These are phyloP conservation scores for Cenococcum geophilum DNA, from an alignment of 495 filamentous ascomycete genomes.

Conservation along the genomic window DNA sequence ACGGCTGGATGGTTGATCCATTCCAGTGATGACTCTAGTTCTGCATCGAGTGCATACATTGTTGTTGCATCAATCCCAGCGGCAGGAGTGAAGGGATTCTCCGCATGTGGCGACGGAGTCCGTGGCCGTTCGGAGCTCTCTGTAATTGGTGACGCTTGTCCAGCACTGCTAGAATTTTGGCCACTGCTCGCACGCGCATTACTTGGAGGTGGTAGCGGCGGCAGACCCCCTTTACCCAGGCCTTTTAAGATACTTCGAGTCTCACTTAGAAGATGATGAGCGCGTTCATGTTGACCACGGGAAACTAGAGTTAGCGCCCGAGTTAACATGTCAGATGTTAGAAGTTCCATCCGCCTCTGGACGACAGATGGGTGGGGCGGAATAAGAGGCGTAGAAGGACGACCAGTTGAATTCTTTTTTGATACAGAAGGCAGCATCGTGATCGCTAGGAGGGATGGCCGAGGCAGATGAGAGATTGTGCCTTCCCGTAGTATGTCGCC, in stretches of 20 bases:
- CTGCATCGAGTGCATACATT: slow-evolving; percentile 80
- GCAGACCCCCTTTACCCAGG: slow-evolving; percentile 88
- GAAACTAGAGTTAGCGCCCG: slow-evolving; percentile 86
- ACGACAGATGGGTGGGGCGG: slow-evolving; percentile 94
- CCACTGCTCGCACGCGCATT: slow-evolving; percentile 34
- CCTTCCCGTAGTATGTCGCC: slow-evolving; percentile 93
- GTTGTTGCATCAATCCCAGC: slow-evolving; percentile 70
- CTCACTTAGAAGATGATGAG: slow-evolving; percentile 83
- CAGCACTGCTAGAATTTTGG: slow-evolving; percentile 21
- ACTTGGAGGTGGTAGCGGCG: slow-evolving; percentile 67
- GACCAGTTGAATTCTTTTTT: slow-evolving; percentile 52
- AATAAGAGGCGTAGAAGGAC: slow-evolving; percentile 71
- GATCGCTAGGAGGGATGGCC: slow-evolving; percentile 91
- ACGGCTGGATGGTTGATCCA: slow-evolving; percentile 98
- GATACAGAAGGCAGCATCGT: slow-evolving; percentile 85
- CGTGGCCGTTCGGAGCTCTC: slow-evolving; percentile 29
- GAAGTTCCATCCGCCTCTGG: slow-evolving; percentile 93
- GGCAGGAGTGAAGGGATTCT: slow-evolving; percentile 57
- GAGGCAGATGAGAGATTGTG: slow-evolving; percentile 75
- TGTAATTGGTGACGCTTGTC: slow-evolving; percentile 27
- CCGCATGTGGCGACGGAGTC: slow-evolving; percentile 46
- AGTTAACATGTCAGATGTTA: slow-evolving; percentile 97
- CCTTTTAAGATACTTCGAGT: slow-evolving; percentile 94
- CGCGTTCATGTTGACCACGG: slow-evolving; percentile 85
- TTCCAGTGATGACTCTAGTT: slow-evolving; percentile 88